Evolutionary conservation across 2,329 filamentous ascomycete genomes (phyloP).

Genomic region (Lecanosticta acicola): DNA sequence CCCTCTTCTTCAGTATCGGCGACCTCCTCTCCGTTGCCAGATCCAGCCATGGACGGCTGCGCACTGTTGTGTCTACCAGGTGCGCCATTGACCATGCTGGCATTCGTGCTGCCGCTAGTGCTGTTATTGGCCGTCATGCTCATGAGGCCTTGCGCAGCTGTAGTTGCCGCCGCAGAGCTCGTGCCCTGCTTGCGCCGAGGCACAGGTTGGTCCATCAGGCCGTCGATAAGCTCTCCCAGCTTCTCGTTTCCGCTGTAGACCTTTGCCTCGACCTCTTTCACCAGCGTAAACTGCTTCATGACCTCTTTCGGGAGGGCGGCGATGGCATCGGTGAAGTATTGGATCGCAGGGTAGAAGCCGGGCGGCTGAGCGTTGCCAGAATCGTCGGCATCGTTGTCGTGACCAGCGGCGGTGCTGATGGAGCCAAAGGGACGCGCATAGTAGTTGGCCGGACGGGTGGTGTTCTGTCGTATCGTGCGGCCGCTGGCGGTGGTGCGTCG

Average conservation of each 20-base stretch:
- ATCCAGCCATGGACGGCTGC: slow-evolving; percentile 23
- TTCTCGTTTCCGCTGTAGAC: slow-evolving; percentile 82
- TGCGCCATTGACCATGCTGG: slow-evolving; percentile 36
- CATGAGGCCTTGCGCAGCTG: slow-evolving; percentile 26
- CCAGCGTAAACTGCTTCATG: slow-evolving; percentile 86
- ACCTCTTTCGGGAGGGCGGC: slow-evolving; percentile 90
- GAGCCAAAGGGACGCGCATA: slow-evolving; percentile 46
- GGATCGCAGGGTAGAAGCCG: slow-evolving; percentile 61
- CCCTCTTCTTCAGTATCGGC: slow-evolving; percentile 46
- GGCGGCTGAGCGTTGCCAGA: slow-evolving; percentile 27
- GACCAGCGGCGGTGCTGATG: slow-evolving; percentile 32
- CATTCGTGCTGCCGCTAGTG: slow-evolving; percentile 33
- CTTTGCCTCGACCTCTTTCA: slow-evolving; percentile 98
- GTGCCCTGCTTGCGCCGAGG: slow-evolving; percentile 32
- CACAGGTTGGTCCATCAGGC: slow-evolving; percentile 47
- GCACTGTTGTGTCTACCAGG: slow-evolving; percentile 20
- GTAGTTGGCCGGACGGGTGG: slow-evolving; percentile 46
- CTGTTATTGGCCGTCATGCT: slow-evolving; percentile 38
- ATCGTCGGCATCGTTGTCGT: slow-evolving; percentile 23
- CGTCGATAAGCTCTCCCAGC: slow-evolving; percentile 68
- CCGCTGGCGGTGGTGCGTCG: slow-evolving; percentile 36
- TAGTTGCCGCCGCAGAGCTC: slow-evolving; percentile 5
- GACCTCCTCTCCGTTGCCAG: slow-evolving; percentile 24
- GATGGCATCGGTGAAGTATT: slow-evolving; percentile 83
- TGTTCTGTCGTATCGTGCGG: slow-evolving; percentile 42